Evolutionary conservation across 352 stramenopile genomes (phyloP).

Genomic region (Nothophytophthora sp.): DNA sequence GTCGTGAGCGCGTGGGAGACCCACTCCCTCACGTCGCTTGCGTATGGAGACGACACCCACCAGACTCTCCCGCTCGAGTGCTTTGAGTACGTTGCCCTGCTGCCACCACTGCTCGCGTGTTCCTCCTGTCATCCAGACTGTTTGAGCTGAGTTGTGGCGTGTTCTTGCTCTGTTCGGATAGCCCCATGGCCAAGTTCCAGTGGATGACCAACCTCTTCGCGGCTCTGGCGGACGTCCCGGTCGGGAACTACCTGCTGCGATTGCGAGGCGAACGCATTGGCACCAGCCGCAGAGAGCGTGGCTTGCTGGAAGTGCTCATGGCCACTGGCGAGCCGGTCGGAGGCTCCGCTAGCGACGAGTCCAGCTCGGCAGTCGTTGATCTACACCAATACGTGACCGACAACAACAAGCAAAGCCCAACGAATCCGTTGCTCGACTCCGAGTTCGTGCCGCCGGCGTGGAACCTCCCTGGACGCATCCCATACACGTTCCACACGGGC

Average conservation of each 20-base stretch:
- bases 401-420: not conserved
- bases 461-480: conserved; percentile 41
- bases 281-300: conserved; percentile 18
- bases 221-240: conserved; percentile 26
- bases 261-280: conserved; percentile 11
- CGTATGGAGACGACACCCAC: conserved; percentile 35
- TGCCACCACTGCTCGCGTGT: not conserved
- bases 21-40: conserved; percentile 45
- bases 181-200: conserved; percentile 39
- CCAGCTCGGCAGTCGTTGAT: conserved; percentile 27
- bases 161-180: conserved; percentile 9
- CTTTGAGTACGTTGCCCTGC: conserved; percentile 53
- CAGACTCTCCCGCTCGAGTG: conserved; percentile 33
- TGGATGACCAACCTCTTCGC: conserved; percentile 32
- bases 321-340: conserved; percentile 5
- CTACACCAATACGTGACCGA: conserved; percentile 39
- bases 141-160: not conserved
- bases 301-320: conserved; percentile 27
- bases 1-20: conserved; percentile 43
- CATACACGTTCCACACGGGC: conserved; percentile 60
- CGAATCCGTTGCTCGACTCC: not conserved
- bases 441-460: conserved; percentile 44
- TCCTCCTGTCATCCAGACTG: not conserved
- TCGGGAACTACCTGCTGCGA: conserved; percentile 40
- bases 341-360: not conserved